A percentile compares a stretch with the other conserved stretches of the same genome.
Conservation (phyloP, 352 stramenopile species). For the Thalassiosira mediterranea region DNA sequence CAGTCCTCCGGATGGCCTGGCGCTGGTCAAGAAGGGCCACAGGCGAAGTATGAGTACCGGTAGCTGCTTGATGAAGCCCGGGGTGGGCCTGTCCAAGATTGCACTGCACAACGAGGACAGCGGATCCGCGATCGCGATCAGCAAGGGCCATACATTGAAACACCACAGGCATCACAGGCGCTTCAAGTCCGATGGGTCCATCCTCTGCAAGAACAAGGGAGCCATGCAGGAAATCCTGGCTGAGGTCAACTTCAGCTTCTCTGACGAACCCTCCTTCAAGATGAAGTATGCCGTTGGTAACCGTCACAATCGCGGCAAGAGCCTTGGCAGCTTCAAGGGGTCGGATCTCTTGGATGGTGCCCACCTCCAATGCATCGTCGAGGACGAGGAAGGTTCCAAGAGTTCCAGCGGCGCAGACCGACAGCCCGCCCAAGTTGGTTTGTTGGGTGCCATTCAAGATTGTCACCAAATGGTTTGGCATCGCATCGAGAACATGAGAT, state of each 20-base stretch:
- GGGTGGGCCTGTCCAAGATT: neutral
- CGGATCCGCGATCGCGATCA: neutral
- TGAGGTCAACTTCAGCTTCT: neutral
- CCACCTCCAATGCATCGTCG: no score
- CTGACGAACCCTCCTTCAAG: no score
- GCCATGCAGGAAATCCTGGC: neutral
- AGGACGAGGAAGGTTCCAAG: no score
- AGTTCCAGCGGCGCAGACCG: no score
- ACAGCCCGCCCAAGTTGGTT: no score
- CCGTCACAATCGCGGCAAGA: no score
- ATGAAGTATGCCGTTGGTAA: no score
- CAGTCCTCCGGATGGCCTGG: neutral
- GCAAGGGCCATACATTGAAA: neutral
- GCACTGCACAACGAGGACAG: neutral
- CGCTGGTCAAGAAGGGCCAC: neutral
- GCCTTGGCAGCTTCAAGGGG: no score
- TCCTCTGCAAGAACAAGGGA: neutral
- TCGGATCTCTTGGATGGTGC: no score
- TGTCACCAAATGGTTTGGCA: no score
- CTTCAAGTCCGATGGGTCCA: slow-evolving; percentile 23
- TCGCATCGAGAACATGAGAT: no score
- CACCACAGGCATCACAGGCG: neutral
- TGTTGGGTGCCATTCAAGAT: no score
- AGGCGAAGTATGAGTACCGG: slow-evolving; percentile 5
- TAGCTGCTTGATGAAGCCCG: neutral